Conservation (phyloP, 768 basidiomycete species). For the Cytidiella melzeri region DNA sequence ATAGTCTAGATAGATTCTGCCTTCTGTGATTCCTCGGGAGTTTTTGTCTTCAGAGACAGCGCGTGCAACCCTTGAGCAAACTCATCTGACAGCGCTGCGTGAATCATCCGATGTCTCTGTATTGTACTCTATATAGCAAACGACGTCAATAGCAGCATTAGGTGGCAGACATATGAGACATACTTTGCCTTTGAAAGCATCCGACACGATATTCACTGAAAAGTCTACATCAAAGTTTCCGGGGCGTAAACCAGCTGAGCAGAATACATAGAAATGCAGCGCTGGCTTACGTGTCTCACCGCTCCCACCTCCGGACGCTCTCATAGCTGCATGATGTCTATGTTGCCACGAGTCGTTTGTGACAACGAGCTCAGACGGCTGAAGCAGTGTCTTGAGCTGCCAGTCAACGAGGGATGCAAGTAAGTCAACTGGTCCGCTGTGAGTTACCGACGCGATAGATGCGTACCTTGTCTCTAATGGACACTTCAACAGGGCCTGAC, state of each 20-base stretch:
- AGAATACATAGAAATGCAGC: constrained; percentile 8
- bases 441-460: too few relatives aligned
- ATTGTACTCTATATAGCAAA: constrained; percentile 50
- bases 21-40: constrained; percentile 42
- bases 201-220: constrained; percentile 65
- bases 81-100: constrained; percentile 66
- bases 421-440: background rate
- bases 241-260: constrained; percentile 1
- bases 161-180: constrained; percentile 10
- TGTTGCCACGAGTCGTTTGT: constrained; percentile 83
- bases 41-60: constrained; percentile 69
- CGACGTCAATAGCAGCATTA: background rate
- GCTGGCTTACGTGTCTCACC: constrained; percentile 74
- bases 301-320: constrained; percentile 54
- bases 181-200: constrained; percentile 71
- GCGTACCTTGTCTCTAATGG: constrained; percentile 16
- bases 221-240: constrained; percentile 49
- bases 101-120: constrained; percentile 78
- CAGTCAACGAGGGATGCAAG: background rate
- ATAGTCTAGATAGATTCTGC: background rate
- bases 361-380: constrained; percentile 59
- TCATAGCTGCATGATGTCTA: constrained; percentile 80
- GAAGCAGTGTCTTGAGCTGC: constrained; percentile 57
- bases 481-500: constrained; percentile 14
- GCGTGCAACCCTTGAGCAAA: constrained; percentile 69